Conservation (phyloP, 805 yeast genomes). For the Zygosaccharomyces rouxii region DNA sequence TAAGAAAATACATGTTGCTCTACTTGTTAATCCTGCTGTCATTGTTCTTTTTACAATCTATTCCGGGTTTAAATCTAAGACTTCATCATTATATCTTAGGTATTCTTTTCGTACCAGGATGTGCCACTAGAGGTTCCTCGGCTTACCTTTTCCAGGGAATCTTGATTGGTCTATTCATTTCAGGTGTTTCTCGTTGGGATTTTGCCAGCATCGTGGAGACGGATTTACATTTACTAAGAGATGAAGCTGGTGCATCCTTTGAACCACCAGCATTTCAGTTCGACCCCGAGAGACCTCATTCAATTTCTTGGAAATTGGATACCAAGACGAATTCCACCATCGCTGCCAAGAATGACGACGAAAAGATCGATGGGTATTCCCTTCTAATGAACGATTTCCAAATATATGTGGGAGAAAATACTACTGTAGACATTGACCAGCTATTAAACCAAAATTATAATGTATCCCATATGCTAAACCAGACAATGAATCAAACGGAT, state of each 20-base stretch:
- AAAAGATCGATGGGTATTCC: constrained; percentile 49
- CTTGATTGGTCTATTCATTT: constrained; percentile 69
- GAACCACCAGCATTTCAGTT: constrained; percentile 47
- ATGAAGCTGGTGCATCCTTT: constrained; percentile 57
- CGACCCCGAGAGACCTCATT: constrained; percentile 16
- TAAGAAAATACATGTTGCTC: constrained; percentile 51
- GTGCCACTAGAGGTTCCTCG: constrained; percentile 65
- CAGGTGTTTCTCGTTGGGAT: constrained; percentile 92
- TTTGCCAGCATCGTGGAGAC: constrained; percentile 87
- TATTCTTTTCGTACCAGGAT: constrained; percentile 74
- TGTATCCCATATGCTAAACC: constrained; percentile 31
- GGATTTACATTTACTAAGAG: constrained; percentile 56
- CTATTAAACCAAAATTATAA: constrained; percentile 34
- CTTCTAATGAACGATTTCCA: constrained; percentile 77
- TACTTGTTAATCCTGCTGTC: constrained; percentile 47
- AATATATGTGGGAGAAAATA: constrained; percentile 53
- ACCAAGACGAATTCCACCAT: constrained; percentile 9
- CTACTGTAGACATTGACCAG: constrained; percentile 41
- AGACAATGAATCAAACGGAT: constrained; percentile 27
- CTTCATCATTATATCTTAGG: constrained; percentile 83
- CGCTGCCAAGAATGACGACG: constrained; percentile 27
- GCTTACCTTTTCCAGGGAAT: constrained; percentile 81
- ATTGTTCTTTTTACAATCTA: constrained; percentile 41
- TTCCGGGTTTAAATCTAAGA: constrained; percentile 70
- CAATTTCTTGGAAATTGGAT: constrained; percentile 30